These are phyloP conservation scores for Sugiyamaella marilandica DNA, from an alignment of 805 yeast genomes.

Conservation along the genomic window DNA sequence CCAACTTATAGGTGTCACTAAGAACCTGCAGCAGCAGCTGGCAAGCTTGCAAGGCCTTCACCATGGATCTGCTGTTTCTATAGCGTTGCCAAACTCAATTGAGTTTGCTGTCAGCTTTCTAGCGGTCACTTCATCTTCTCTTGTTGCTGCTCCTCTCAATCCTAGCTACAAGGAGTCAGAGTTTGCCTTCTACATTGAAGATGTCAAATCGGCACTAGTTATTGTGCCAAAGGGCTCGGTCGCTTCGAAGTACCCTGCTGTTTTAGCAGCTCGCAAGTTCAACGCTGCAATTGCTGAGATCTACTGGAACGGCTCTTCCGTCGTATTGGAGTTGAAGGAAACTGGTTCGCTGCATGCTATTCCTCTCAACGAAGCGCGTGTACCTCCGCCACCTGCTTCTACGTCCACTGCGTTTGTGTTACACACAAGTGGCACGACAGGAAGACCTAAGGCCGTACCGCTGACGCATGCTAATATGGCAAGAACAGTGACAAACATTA, in stretches of 20 bases:
- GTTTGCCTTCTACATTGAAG: constrained; percentile 60
- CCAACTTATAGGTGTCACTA: neutral
- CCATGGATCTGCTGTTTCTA: constrained; percentile 48
- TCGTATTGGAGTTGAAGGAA: constrained; percentile 32
- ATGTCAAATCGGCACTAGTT: constrained; percentile 52
- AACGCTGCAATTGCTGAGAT: constrained; percentile 50
- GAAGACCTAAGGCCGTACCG: constrained; percentile 72
- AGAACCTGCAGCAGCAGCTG: constrained; percentile 29
- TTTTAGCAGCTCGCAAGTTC: constrained; percentile 47
- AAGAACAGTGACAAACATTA: constrained; percentile 54
- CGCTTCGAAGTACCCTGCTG: constrained; percentile 38
- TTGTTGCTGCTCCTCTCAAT: constrained; percentile 66
- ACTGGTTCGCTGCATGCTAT: constrained; percentile 27
- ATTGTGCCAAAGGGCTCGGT: constrained; percentile 53
- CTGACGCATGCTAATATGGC: constrained; percentile 60
- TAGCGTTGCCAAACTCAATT: constrained; percentile 55
- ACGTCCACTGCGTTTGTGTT: constrained; percentile 58
- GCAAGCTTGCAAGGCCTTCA: constrained; percentile 32
- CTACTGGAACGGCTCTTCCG: constrained; percentile 40
- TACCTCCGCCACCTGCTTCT: constrained; percentile 33
- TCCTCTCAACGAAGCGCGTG: neutral
- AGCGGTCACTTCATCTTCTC: constrained; percentile 51
- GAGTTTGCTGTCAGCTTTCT: constrained; percentile 56
- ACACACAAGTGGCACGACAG: constrained; percentile 75
- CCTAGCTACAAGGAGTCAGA: constrained; percentile 57